Percentiles rank a stretch among this genome's conserved stretches.
Conservation (phyloP, 805 yeast genomes). For the Sporopachydermia quercuum region DNA sequence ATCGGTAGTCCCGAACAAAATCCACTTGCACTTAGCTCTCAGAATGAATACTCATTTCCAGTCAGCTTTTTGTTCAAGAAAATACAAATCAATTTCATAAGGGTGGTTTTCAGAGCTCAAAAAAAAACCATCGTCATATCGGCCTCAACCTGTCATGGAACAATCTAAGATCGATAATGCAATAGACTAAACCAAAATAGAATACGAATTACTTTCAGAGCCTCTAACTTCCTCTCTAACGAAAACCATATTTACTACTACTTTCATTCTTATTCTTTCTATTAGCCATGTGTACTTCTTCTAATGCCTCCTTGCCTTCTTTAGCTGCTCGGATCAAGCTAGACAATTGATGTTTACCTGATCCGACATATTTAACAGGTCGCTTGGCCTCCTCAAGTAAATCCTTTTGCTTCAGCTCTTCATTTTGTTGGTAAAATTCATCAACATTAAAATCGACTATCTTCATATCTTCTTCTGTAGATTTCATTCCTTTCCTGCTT, state of each 20-base stretch:
- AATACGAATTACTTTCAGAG: too few species aligned
- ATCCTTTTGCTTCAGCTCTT: conserved; percentile 18
- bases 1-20: too few species aligned
- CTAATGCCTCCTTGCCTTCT: conserved; percentile 18
- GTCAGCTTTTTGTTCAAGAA: too few species aligned
- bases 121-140: too few species aligned
- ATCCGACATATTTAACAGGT: conserved; percentile 17
- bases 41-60: too few species aligned
- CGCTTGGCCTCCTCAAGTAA: conserved; percentile 15
- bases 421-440: conserved; percentile 23
- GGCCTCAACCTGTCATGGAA: too few species aligned
- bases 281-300: conserved; percentile 15
- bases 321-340: conserved; percentile 17
- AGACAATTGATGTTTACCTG: conserved; percentile 20
- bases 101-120: too few species aligned
- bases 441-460: conserved; percentile 23
- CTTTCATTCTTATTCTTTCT: conserved; percentile 14
- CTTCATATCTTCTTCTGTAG: conserved; percentile 11
- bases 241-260: conserved; percentile 17
- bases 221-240: too few species aligned
- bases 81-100: too few species aligned
- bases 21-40: too few species aligned
- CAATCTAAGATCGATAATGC: too few species aligned
- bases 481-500: conserved; percentile 4
- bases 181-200: too few species aligned